A percentile compares a stretch with the other conserved stretches of the same genome.
phyloP scores from a whole-genome alignment of 2,329 filamentous ascomycete species.

The Stachybotrys echinatus region DNA sequence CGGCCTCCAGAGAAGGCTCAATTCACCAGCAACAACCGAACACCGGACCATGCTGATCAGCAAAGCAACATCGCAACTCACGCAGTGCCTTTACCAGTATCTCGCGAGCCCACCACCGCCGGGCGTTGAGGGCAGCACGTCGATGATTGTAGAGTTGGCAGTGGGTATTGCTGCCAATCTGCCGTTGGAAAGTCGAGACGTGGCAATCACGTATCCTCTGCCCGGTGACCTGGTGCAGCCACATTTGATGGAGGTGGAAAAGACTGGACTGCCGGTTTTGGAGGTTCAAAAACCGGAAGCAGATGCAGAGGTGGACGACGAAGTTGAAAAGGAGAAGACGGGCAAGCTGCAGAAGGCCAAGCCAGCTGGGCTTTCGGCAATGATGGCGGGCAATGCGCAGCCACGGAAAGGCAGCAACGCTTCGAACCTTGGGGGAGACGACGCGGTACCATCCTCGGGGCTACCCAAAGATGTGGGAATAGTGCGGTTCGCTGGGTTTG shows the following conservation, averaged over 20 bases:
- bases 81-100: conserved; percentile 65
- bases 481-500: conserved; percentile 71
- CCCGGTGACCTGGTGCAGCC: conserved; percentile 68
- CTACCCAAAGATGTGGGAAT: conserved; percentile 44
- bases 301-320: conserved; percentile 37
- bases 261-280: conserved; percentile 60
- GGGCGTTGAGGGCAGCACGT: conserved; percentile 81
- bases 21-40: conserved; percentile 58
- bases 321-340: conserved; percentile 37
- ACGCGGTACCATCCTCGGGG: conserved; percentile 19
- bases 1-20: conserved; percentile 70
- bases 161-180: conserved; percentile 81
- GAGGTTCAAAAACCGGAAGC: conserved; percentile 35
- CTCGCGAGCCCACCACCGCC: conserved; percentile 71
- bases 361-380: conserved; percentile 36
- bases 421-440: conserved; percentile 31
- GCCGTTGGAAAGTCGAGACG: conserved; percentile 85
- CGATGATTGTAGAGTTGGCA: conserved; percentile 89
- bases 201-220: conserved; percentile 78
- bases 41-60: conserved; percentile 66
- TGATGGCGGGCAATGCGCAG: conserved; percentile 1
- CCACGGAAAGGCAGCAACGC: conserved; percentile 17
- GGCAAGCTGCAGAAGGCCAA: conserved; percentile 38
- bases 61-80: conserved; percentile 62
- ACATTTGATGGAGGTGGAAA: conserved; percentile 82